Base-by-base conservation (phyloP, 371 early-diverging fungal genomes). In the Apophysomyces variabilis region DNA sequence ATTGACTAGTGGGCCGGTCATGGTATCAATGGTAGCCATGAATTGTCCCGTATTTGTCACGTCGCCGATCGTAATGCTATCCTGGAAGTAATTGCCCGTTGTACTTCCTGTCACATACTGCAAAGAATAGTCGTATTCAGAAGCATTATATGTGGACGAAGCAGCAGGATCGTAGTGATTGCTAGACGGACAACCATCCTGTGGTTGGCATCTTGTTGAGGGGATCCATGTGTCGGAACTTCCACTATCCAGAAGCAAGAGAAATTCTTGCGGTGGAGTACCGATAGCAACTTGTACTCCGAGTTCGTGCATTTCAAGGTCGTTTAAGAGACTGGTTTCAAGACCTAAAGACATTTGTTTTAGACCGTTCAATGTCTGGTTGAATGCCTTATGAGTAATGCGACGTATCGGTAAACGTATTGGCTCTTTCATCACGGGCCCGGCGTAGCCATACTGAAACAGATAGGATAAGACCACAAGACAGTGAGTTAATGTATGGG, bases 221-320 rank as follows among this genome's bases (percentile, higher is more conserved):
- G 59, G 38, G n/a, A 68, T 62, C 68, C 68, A 68, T 5, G 64
- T 63, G 38, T 63, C 68, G 0, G 68, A 45, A 43, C 68, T 68
- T 8, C 68, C 68, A 16, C 62, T 68, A 43, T 62, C 63, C 18
- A 68, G 63, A 1, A 68, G 35, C 54, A 68, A 36, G 0, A 47
- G 26, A 14, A 58, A 68, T 11, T 68, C 60, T 54, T 59, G 45
- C 7, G 46, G 46, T n/a, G 68, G 60, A 5, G 60, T 63, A 7
- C 68, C 63, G 16, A 68, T 50, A 8, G 54, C 16, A 9, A 50
- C 7, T 7, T 7, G 16, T 4, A 50, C 54, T 21, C 54, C 54
- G 9, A n/a, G 21, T 21, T 50, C 54, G 5, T 50, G 54, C 21
- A 50, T 7, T 7, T 50, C 54, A 26, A 50, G 9, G 21, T 50